A percentile compares a stretch with the other conserved stretches of the same genome.
phyloP scores from a whole-genome alignment of 108 stramenopile species.

The Fragilaria radians region DNA sequence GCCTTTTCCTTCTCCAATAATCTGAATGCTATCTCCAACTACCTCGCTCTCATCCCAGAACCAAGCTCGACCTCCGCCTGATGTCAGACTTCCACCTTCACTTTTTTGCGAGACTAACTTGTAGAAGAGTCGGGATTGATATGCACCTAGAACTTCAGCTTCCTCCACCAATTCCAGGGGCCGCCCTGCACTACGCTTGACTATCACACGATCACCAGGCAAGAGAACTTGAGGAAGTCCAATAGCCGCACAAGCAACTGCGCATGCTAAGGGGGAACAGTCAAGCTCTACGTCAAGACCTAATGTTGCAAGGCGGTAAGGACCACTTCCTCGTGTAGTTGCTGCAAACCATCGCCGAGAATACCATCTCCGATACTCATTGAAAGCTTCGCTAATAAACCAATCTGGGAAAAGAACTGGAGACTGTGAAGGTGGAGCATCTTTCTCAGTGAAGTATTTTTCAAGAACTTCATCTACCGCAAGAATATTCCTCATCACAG shows the following conservation, averaged over 20 bases:
- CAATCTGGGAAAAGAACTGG: slow-evolving; percentile 35
- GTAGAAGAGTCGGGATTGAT: slow-evolving; percentile 78
- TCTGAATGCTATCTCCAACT: slow-evolving; percentile 69
- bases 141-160: slow-evolving; percentile 82
- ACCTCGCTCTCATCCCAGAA: slow-evolving; percentile 83
- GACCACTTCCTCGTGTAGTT: slow-evolving; percentile 62
- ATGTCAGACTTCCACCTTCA: slow-evolving; percentile 77
- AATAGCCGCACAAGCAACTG: slow-evolving; percentile 70
- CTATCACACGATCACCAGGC: slow-evolving; percentile 77
- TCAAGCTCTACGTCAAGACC: slow-evolving; percentile 78
- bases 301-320: slow-evolving; percentile 37
- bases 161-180: slow-evolving; percentile 86
- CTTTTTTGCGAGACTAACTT: slow-evolving; percentile 79
- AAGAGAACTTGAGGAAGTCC: slow-evolving; percentile 66
- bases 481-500: slow-evolving; percentile 44
- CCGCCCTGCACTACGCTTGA: slow-evolving; percentile 76
- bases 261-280: slow-evolving; percentile 63
- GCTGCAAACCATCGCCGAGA: slow-evolving; percentile 31
- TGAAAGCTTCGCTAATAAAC: slow-evolving; percentile 64
- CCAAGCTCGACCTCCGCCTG: slow-evolving; percentile 81
- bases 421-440: background rate
- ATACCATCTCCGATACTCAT: slow-evolving; percentile 63
- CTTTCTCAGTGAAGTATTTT: slow-evolving; percentile 11
- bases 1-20: slow-evolving; percentile 43
- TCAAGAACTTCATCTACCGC: slow-evolving; percentile 70